Percentiles rank a stretch among this genome's conserved stretches.
Evolutionary conservation across 257 asterid species (phyloP).

Genomic region (Thymus mandschuricus): DNA sequence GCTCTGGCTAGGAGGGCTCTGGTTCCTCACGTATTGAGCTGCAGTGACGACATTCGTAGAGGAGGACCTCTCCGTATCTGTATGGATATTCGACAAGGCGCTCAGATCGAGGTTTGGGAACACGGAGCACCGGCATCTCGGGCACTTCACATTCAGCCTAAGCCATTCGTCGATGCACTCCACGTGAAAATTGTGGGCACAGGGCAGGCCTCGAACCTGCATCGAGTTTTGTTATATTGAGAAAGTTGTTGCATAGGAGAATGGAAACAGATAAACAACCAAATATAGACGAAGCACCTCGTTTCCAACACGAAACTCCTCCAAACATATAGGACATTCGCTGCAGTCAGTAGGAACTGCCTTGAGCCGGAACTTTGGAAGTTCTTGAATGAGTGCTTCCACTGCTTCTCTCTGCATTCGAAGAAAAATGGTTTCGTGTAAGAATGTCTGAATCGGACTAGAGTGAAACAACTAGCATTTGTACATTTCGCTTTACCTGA

Average conservation of each 20-base stretch:
- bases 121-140: constrained; percentile 94
- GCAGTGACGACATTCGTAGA: constrained; percentile 56
- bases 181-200: constrained; percentile 98
- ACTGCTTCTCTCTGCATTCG: constrained; percentile 84
- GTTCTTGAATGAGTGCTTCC: constrained; percentile 96
- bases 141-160: constrained; percentile 86
- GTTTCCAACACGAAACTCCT: constrained; percentile 85
- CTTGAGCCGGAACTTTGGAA: constrained; percentile 84
- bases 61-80: constrained; percentile 62
- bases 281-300: constrained; percentile 53
- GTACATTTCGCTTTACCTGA: constrained; percentile 57
- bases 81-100: constrained; percentile 74
- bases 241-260: not conserved
- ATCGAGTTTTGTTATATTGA: not conserved
- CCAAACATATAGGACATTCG: constrained; percentile 96
- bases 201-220: constrained; percentile 97
- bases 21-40: constrained; percentile 63
- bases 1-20: constrained; percentile 72
- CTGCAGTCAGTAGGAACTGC: constrained; percentile 96
- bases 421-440: not conserved
- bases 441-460: not conserved
- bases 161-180: constrained; percentile 99
- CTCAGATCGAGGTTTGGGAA: constrained; percentile 94
- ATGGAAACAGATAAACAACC: not conserved
- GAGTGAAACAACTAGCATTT: not conserved